Base-by-base conservation (phyloP, 2,329 filamentous ascomycete genomes). In the Microascus cirrosus region DNA sequence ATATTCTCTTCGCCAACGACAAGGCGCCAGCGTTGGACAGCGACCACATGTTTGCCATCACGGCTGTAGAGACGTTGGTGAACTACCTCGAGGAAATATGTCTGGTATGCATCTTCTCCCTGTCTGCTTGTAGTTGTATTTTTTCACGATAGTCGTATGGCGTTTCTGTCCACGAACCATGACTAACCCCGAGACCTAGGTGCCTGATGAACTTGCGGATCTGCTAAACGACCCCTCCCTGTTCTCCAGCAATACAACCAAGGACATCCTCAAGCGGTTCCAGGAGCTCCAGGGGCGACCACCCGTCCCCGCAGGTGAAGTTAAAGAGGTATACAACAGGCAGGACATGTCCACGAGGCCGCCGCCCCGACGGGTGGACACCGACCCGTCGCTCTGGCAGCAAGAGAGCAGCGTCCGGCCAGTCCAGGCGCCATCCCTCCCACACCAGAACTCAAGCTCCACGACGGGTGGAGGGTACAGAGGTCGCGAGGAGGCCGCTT, bases 81-180 rank as follows among this genome's bases (percentile, higher is more conserved):
- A 85, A 89, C 65, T 90, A 88, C 69, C 96, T 96, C 64, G 94
- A 97, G 70, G 87, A 90, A 70, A 96, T 99, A 86, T 97, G 92
- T 69, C 86, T 96, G 83, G 94, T 96, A 81, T 74, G 87, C 77
- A 25, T 52, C 32, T 58, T 32, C 42, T 28, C 20, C 45, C 54
- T 39, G n/a, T 50, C 22, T 51, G 15, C 55, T 48, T 59, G 42
- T 25, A n/a, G n/a, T 60, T 48, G 53, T 6, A 11, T 45, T 18
- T 51, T 50, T n/a, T 22, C 7, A 48, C n/a, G n/a, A 10, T 2
- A 22, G 42, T 18, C 13, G 6, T 48, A 22, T 50, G 45, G 10
- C 20, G 20, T 22, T 22, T 24, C 6, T 20, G 11, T 2, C 18
- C 11, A 50, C 8, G n/a, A 50, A 11, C 20, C 6, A 10, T 20